Evolutionary conservation across 345 rosid species (phyloP), one percentile per base, ranked within the genome.

Genomic region (Aurinia saxatilis): DNA sequence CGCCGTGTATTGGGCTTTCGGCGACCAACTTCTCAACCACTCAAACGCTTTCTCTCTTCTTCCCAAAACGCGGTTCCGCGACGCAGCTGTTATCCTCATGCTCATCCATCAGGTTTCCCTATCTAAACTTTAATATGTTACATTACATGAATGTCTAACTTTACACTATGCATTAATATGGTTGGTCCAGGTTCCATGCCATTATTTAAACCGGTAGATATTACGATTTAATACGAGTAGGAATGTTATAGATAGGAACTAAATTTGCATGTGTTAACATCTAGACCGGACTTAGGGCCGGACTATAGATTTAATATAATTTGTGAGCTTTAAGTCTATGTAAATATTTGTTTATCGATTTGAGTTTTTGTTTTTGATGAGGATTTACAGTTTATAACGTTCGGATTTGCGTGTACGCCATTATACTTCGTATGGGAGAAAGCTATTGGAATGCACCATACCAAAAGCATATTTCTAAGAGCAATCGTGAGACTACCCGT

Each of bases 341-440:
- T 23, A 5, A 5, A 23, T 23, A 23, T 23, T 23, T 8, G 0
- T 31, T 31, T 34, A 34, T 34, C 37, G n/a, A 46, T 8, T 10
- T 5, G 2, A 18, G 6, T 8, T 27, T 27, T 59, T 44, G 10
- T 0, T 3, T 36, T 6, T 8, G 10, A 0, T 3, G 12, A 1
- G 58, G 15, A 42, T 17, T 29, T 51, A 73, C 91, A 92, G 98
- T 89, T 92, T 50, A 92, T 92, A 39, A 92, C 98, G 38, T 92
- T 92, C 56, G 98, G 98, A 27, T 92, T 92, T 47, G 98, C 98
- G 2, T 89, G 98, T 68, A 92, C 98, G 8, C 98, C 98, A 2
- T 35, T 92, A 57, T 92, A 92, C 85, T 92, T 92, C 16, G 98
- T 92, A 38, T 92, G 98, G 98, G 98, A 92, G 77, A 92, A 92